Conservation (phyloP, 73 alveolate species). For the Urostyla sp. region DNA sequence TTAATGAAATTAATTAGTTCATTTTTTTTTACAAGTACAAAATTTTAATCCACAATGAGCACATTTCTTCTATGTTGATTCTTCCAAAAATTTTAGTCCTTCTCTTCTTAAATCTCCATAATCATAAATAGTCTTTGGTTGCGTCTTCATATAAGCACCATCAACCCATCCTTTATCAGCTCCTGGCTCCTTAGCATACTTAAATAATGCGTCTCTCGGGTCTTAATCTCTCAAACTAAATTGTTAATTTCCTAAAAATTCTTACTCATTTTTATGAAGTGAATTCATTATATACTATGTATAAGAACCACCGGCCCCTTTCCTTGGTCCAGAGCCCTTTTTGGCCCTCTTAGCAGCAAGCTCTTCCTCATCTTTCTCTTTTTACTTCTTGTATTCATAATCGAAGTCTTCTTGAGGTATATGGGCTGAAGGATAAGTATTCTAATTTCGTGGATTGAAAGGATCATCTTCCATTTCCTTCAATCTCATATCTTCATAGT, state of each 20-base stretch:
- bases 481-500: slow-evolving; percentile 42
- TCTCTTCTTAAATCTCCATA: slow-evolving; percentile 62
- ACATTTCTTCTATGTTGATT: slow-evolving; percentile 70
- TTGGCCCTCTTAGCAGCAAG: slow-evolving; percentile 62
- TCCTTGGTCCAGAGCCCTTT: slow-evolving; percentile 63
- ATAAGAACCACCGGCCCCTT: slow-evolving; percentile 81
- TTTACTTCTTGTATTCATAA: slow-evolving; percentile 38
- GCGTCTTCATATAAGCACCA: slow-evolving; percentile 87
- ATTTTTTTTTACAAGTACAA: slow-evolving; percentile 83
- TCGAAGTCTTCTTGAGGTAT: slow-evolving; percentile 39
- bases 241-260: no score
- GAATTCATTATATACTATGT: slow-evolving; percentile 87
- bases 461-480: slow-evolving; percentile 53
- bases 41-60: slow-evolving; percentile 89
- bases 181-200: slow-evolving; percentile 77
- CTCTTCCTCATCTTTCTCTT: slow-evolving; percentile 59
- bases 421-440: slow-evolving; percentile 43
- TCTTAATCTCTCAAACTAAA: slow-evolving; percentile 93
- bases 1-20: slow-evolving; percentile 1
- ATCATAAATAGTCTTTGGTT: slow-evolving; percentile 87
- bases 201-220: slow-evolving; percentile 84
- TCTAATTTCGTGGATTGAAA: slow-evolving; percentile 26
- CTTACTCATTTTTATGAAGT: slow-evolving; percentile 73
- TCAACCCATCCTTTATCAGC: slow-evolving; percentile 85
- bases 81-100: slow-evolving; percentile 72